Conservation (phyloP, 1,139 yeast genomes). For the Scheffersomyces parashehatae region DNA sequence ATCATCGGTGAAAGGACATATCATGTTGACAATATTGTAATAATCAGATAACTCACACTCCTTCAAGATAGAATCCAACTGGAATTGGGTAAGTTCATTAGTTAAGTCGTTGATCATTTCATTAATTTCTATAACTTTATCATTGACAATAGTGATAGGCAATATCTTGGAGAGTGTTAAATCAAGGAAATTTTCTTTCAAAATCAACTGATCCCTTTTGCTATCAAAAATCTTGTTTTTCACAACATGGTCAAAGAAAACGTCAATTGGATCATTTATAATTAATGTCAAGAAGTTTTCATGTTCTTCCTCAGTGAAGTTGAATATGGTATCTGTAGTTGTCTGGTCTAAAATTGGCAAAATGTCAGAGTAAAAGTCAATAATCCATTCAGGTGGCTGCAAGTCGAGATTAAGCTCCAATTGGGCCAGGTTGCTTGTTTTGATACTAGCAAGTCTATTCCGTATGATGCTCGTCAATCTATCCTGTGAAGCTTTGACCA, state of each 20-base stretch:
- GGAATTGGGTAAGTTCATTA: constrained; percentile 38
- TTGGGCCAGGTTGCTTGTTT: constrained; percentile 41
- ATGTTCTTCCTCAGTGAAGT: constrained; percentile 34
- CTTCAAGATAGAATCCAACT: constrained; percentile 43
- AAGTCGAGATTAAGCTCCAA: constrained; percentile 48
- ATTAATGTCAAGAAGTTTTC: constrained; percentile 35
- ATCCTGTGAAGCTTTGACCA: constrained; percentile 36
- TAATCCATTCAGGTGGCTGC: constrained; percentile 75
- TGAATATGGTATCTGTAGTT: constrained; percentile 38
- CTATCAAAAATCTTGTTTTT: constrained; percentile 24
- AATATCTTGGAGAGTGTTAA: constrained; percentile 55
- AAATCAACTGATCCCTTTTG: constrained; percentile 40
- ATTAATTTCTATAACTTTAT: constrained; percentile 41
- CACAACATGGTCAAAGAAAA: constrained; percentile 38
- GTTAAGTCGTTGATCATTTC: constrained; percentile 34
- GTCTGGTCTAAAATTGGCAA: constrained; percentile 51
- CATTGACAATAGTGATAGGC: constrained; percentile 42
- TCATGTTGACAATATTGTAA: constrained; percentile 66
- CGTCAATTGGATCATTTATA: constrained; percentile 50
- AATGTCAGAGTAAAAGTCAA: constrained; percentile 53
- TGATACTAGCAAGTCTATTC: constrained; percentile 43
- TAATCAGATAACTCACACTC: constrained; percentile 56
- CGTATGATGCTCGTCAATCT: constrained; percentile 42
- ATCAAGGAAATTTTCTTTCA: constrained; percentile 61
- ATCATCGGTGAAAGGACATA: constrained; percentile 62